phyloP scores from a whole-genome alignment of 345 rosid genomes.

The Punica granatum region DNA sequence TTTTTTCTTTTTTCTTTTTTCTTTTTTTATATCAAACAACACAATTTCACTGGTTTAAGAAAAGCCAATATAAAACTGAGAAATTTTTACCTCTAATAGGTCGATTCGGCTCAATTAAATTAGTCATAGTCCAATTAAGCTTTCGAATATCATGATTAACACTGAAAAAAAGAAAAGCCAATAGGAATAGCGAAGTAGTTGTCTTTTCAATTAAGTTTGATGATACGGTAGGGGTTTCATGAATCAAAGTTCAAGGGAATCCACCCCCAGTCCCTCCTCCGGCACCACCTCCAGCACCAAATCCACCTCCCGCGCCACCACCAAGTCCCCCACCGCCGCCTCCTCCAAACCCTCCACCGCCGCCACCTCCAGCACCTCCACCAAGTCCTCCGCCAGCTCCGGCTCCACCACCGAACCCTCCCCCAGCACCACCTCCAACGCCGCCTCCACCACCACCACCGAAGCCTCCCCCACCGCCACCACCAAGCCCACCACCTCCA shows the following conservation, averaged over 20 bases:
- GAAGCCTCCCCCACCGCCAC: neutral
- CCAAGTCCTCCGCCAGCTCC: conserved; percentile 11
- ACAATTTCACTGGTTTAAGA: no score
- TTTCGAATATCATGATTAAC: no score
- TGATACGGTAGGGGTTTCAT: neutral
- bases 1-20: no score
- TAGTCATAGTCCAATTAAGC: no score
- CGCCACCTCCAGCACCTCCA: conserved; percentile 14
- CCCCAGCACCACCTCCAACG: conserved; percentile 9
- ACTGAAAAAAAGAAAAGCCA: no score
- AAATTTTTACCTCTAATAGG: no score
- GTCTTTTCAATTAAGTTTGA: no score
- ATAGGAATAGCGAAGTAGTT: no score
- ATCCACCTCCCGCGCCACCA: conserved; percentile 22
- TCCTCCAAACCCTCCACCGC: conserved; percentile 13
- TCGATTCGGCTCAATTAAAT: no score
- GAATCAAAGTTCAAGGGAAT: conserved; percentile 14
- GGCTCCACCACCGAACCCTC: conserved; percentile 7
- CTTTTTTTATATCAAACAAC: no score
- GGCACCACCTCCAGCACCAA: conserved; percentile 24
- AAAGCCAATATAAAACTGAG: no score
- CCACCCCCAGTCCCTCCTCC: conserved; percentile 31
- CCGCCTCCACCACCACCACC: conserved; percentile 15
- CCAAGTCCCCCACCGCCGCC: conserved; percentile 10
- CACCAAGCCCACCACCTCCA: conserved; percentile 9